Evolutionary conservation across 257 asterid genomes (phyloP).

Genomic region (Knoxia roxburghii): DNA sequence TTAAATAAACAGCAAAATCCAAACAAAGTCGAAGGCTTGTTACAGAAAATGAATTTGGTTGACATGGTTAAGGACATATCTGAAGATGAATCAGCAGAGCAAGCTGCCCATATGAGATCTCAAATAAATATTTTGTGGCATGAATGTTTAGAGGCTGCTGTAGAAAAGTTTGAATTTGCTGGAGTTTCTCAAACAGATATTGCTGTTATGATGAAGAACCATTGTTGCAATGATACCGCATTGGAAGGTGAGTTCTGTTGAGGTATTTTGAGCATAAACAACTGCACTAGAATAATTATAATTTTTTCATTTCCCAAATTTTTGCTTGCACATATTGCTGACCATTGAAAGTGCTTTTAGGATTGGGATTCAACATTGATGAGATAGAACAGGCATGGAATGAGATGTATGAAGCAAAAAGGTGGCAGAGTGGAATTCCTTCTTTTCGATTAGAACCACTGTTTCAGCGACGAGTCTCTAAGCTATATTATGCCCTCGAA

Average conservation of each 20-base stretch:
- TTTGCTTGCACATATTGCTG: slow-evolving; percentile 15
- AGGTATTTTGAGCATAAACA: neutral
- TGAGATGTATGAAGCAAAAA: slow-evolving; percentile 82
- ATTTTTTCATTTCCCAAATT: no score
- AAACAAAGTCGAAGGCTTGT: slow-evolving; percentile 25
- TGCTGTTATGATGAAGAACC: slow-evolving; percentile 80
- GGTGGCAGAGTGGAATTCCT: slow-evolving; percentile 53
- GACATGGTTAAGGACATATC: slow-evolving; percentile 36
- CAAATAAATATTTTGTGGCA: slow-evolving; percentile 75
- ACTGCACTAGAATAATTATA: neutral
- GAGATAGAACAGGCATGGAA: slow-evolving; percentile 91
- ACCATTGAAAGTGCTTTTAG: slow-evolving; percentile 33
- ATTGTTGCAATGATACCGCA: slow-evolving; percentile 55
- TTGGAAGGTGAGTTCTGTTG: slow-evolving; percentile 45
- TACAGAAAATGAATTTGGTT: slow-evolving; percentile 50
- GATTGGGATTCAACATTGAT: slow-evolving; percentile 73
- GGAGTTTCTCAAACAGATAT: slow-evolving; percentile 85
- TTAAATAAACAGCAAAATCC: slow-evolving; percentile 29
- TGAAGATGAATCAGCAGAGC: slow-evolving; percentile 62
- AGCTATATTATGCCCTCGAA: slow-evolving; percentile 52
- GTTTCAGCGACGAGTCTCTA: slow-evolving; percentile 62
- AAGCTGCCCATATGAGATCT: slow-evolving; percentile 50
- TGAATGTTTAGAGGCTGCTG: slow-evolving; percentile 69
- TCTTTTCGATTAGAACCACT: slow-evolving; percentile 71
- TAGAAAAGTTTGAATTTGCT: slow-evolving; percentile 80